phyloP scores from a whole-genome alignment of 179 eudicot species.

The Corrigiola litoralis region DNA sequence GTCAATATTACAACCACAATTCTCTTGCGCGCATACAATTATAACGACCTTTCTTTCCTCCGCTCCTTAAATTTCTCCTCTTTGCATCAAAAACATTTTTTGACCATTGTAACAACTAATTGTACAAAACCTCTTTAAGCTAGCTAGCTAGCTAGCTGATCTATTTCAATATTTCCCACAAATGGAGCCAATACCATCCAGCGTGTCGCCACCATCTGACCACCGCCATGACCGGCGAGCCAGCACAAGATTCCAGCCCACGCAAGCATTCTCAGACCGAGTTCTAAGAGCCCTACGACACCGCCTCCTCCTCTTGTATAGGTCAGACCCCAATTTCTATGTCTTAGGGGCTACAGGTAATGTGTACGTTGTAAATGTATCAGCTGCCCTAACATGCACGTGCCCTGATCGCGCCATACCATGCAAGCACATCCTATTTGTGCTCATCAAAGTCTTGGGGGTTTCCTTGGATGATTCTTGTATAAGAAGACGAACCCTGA shows the following conservation, averaged over 20 bases:
- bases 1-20: not conserved
- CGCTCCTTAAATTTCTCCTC: not conserved
- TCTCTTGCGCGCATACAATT: not conserved
- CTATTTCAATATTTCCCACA: not conserved
- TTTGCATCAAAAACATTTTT: not conserved
- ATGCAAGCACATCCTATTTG: conserved; percentile 82
- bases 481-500: conserved; percentile 49
- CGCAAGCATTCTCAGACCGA: conserved; percentile 54
- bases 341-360: conserved; percentile 80
- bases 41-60: not conserved
- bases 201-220: not conserved
- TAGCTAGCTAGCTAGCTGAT: too few species aligned
- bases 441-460: conserved; percentile 63
- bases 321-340: conserved; percentile 62
- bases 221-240: conserved; percentile 15
- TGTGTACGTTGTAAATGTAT: conserved; percentile 64
- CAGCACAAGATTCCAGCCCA: conserved; percentile 18
- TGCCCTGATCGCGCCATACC: conserved; percentile 89
- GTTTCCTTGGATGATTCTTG: conserved; percentile 57
- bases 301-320: conserved; percentile 69
- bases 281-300: conserved; percentile 58
- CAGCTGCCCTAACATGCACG: conserved; percentile 55
- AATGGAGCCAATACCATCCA: conserved; percentile 25
- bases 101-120: not conserved
- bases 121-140: not conserved